Base-by-base conservation (phyloP, 1,284 basidiomycete species). In the Moesziomyces globuligerus region DNA sequence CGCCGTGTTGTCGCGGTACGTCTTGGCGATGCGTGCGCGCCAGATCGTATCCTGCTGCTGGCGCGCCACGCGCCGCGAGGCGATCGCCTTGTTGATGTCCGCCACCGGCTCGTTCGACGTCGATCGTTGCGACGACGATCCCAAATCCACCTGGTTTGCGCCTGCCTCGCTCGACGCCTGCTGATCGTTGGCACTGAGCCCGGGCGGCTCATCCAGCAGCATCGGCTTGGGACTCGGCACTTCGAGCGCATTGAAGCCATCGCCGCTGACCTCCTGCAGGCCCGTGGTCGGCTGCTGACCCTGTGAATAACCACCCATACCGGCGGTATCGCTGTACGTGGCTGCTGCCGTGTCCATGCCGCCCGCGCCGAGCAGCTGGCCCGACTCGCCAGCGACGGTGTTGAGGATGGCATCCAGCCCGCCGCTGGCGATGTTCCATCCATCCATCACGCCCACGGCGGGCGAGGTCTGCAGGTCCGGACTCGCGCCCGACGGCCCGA, bases 1-100 rank as follows among this genome's bases (percentile, higher is more conserved):
- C 7, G 68, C 55, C 2, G 71, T 76, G 25, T 67, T 66, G 45
- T 77, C 73, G 13, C 66, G 58, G 46, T 82, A 81, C 15, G 80
- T 76, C 26, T 76, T 70, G 37, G 72, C 66, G 34, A 82, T 78
- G 29, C 80, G 65, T 6, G 79, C 70, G n/a, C 65, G 62, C 80
- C 79, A 82, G 25, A 72, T 71, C 15, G 49, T 67, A 37, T 58
- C 72, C 49, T 71, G 74, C 47, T 62, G 71, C 55, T 58, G 70
- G 38, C 62, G 65, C 7, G 50, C 69, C 6, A 61, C 52, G 24
- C 68, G 61, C 39, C 68, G 56, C 6, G 62, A 65, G 1, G 65
- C 70, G 32, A 72, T 62, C 48, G 70, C 64, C 20, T 57, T 64
- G 54, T 65, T 70, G 57, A 62, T 66, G 38, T 69, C 68, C 13